phyloP scores from a whole-genome alignment of 257 asterid species.

The Nyctanthes arbortristis region DNA sequence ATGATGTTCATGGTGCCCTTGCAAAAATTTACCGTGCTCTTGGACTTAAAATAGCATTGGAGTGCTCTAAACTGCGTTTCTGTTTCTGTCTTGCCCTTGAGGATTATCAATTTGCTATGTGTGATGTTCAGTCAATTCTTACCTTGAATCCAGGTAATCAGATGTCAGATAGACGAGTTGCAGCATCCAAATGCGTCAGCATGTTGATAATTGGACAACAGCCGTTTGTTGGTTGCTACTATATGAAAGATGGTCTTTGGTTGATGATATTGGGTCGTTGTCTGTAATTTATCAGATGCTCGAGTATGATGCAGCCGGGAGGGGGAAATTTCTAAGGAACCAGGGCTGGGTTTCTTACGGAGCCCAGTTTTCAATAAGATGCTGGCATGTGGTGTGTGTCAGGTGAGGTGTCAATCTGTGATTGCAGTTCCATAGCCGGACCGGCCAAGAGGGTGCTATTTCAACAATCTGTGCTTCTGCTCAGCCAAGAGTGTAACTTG shows the following conservation, averaged over 20 bases:
- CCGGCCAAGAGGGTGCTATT: constrained; percentile 89
- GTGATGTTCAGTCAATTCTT: constrained; percentile 92
- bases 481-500: too few species aligned
- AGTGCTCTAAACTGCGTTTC: constrained; percentile 91
- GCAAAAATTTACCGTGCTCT: constrained; percentile 78
- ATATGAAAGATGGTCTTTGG: constrained; percentile 93
- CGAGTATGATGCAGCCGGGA: constrained; percentile 88
- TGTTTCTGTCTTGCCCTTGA: constrained; percentile 86
- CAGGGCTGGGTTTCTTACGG: too few species aligned
- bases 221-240: constrained; percentile 99
- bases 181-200: constrained; percentile 80
- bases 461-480: constrained; percentile 91
- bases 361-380: too few species aligned
- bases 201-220: constrained; percentile 90
- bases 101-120: constrained; percentile 78
- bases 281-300: constrained; percentile 98
- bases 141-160: constrained; percentile 75
- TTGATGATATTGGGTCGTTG: constrained; percentile 94
- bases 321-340: too few species aligned
- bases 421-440: too few species aligned
- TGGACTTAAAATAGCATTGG: constrained; percentile 88
- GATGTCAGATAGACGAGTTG: constrained; percentile 87
- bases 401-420: too few species aligned
- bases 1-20: constrained; percentile 74
- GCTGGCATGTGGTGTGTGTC: too few species aligned